phyloP scores from a whole-genome alignment of 2,329 filamentous ascomycete species.

The Xylaria arbuscula region DNA sequence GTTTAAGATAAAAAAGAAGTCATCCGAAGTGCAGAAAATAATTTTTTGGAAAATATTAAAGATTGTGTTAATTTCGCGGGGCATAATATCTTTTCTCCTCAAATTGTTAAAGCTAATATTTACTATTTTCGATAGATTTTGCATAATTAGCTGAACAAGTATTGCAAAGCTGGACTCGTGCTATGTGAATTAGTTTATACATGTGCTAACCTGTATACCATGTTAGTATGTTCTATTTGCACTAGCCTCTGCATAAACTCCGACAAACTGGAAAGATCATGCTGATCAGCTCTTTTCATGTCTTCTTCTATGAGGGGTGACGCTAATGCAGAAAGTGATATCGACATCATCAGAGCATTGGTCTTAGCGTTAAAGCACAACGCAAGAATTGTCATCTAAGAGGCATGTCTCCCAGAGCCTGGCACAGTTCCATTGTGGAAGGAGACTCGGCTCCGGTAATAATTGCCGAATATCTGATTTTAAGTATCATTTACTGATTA shows the following conservation, averaged over 20 bases:
- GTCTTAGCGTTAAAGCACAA: neutral
- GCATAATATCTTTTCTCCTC: neutral
- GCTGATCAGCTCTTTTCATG: neutral
- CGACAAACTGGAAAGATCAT: neutral
- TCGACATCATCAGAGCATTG: neutral
- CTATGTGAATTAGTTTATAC: neutral
- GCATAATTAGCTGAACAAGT: neutral
- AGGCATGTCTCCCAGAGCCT: slow-evolving; percentile 10
- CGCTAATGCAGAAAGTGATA: slow-evolving; percentile 1
- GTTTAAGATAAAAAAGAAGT: slow-evolving; percentile 4
- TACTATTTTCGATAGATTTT: neutral
- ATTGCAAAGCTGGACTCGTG: neutral
- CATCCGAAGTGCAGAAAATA: neutral
- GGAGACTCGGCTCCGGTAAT: neutral
- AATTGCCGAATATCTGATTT: neutral
- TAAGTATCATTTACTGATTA: neutral
- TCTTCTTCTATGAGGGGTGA: too few relatives aligned
- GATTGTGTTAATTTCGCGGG: neutral
- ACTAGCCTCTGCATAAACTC: neutral
- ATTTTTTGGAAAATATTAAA: neutral
- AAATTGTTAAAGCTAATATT: neutral
- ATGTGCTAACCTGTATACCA: neutral
- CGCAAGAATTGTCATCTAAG: neutral
- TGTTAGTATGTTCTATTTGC: neutral
- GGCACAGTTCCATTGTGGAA: slow-evolving; percentile 5